phyloP scores from a whole-genome alignment of 208 protist genomes.

The Plasmodiophora brassicae region DNA sequence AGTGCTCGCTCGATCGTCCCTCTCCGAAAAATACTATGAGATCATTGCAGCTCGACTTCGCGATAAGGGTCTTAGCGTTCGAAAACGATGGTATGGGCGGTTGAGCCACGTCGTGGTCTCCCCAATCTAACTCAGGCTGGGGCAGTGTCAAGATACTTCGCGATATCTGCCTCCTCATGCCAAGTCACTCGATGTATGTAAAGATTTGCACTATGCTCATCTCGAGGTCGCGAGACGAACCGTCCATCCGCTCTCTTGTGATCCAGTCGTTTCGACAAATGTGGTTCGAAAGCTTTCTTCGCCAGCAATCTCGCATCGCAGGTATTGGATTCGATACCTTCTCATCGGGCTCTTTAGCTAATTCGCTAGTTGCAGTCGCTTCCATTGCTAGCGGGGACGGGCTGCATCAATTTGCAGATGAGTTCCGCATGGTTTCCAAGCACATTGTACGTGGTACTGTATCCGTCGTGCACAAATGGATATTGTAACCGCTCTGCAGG shows the following conservation, averaged over 20 bases:
- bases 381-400: not conserved
- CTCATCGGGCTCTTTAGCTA: not conserved
- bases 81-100: not conserved
- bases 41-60: not conserved
- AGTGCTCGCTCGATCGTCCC: not conserved
- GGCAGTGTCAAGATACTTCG: slow-evolving; percentile 7
- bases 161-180: not conserved
- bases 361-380: not conserved
- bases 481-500: not conserved
- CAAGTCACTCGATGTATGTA: slow-evolving; percentile 10
- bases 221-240: not conserved
- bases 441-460: not conserved
- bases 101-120: not conserved
- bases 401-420: not conserved
- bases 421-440: not conserved
- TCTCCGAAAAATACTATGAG: not conserved
- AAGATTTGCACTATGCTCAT: not conserved
- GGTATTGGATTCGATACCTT: not conserved
- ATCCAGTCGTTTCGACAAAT: not conserved
- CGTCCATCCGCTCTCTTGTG: not conserved
- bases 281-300: not conserved
- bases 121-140: not conserved
- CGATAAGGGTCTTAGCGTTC: slow-evolving; percentile 27
- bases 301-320: not conserved
- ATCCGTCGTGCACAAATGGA: not conserved